These are phyloP conservation scores for Aspergillus jensenii DNA, from an alignment of 2,329 filamentous ascomycete genomes.

Conservation along the genomic window DNA sequence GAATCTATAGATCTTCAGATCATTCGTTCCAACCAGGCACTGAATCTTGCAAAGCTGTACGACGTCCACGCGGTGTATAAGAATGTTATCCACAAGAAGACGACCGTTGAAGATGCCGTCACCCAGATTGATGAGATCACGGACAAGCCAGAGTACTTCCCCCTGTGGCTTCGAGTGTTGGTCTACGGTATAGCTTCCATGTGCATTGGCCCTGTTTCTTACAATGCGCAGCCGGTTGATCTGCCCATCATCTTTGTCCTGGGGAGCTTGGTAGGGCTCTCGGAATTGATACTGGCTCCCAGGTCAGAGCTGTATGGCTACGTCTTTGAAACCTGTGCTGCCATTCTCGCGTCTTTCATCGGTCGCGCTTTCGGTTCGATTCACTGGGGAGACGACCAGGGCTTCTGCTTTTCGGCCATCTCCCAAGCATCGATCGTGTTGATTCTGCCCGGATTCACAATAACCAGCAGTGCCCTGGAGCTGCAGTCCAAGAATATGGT, in stretches of 20 bases:
- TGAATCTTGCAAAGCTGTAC: slow-evolving; percentile 42
- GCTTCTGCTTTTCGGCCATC: slow-evolving; percentile 71
- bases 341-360: slow-evolving; percentile 66
- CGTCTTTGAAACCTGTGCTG: slow-evolving; percentile 63
- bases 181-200: slow-evolving; percentile 74
- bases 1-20: slow-evolving; percentile 46
- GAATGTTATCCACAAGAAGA: slow-evolving; percentile 44
- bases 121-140: slow-evolving; percentile 42
- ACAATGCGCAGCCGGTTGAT: slow-evolving; percentile 72
- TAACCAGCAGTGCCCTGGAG: slow-evolving; percentile 62
- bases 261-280: slow-evolving; percentile 68
- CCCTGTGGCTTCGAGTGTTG: slow-evolving; percentile 54
- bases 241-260: slow-evolving; percentile 73
- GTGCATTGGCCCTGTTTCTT: slow-evolving; percentile 75
- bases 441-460: slow-evolving; percentile 69
- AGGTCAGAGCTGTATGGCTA: slow-evolving; percentile 67
- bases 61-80: slow-evolving; percentile 47
- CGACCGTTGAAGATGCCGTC: slow-evolving; percentile 33
- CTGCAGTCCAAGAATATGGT: slow-evolving; percentile 69
- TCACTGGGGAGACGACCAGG: slow-evolving; percentile 30
- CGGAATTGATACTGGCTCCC: slow-evolving; percentile 73
- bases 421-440: slow-evolving; percentile 73
- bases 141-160: slow-evolving; percentile 52
- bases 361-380: slow-evolving; percentile 67
- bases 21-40: slow-evolving; percentile 38